Base-by-base conservation (phyloP, 1,284 basidiomycete species). In the Malassezia brasiliensis region DNA sequence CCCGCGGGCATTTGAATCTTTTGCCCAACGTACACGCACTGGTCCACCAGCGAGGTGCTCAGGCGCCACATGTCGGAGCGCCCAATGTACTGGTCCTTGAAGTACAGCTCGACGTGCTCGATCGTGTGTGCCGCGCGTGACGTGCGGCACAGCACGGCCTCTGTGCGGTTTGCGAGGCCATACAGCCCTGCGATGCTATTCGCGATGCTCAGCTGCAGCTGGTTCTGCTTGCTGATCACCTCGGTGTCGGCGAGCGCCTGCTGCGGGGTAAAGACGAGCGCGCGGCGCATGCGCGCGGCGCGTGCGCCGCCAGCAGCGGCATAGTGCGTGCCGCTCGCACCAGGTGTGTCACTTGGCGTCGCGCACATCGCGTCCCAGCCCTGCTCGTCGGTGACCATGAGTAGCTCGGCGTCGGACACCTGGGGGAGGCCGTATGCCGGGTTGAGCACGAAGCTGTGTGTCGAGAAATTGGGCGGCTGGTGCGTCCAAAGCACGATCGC, bases 1-100 rank as follows among this genome's bases (percentile, higher is more conserved):
- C 69, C 66, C 44, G 65, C 64, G 31, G 69, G 66, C 11, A 75
- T 56, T 6, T 61, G 60, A 19, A 75, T 59, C 47, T 64, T 68
- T 25, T 75, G 72, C 0, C 72, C 71, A 34, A 72, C 69, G 51
- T 73, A 72, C 47, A 75, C 68, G 59, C 72, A 75, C 15, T 64
- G 61, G 48, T 74, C 72, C 32, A 70, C 63, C 11, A 73, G 60
- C 22, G 59, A 55, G 36, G 62, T 61, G 14, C 66, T 54, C 25
- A 75, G 58, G 41, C 72, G 63, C 72, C 72, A 74, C 72, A 74
- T 74, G 44, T 74, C 72, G 10, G 71, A 68, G 17, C 72, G 56
- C 11, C 71, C 71, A 42, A 74, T 60, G 45, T 72, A 74, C 55
- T 74, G 72, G 46, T 73, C 72, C 15, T 64, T 52, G 39, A 74